A percentile compares a stretch with the other conserved stretches of the same genome.
Conservation (phyloP, 2,329 filamentous ascomycete species). For the Hysterium pulicare region DNA sequence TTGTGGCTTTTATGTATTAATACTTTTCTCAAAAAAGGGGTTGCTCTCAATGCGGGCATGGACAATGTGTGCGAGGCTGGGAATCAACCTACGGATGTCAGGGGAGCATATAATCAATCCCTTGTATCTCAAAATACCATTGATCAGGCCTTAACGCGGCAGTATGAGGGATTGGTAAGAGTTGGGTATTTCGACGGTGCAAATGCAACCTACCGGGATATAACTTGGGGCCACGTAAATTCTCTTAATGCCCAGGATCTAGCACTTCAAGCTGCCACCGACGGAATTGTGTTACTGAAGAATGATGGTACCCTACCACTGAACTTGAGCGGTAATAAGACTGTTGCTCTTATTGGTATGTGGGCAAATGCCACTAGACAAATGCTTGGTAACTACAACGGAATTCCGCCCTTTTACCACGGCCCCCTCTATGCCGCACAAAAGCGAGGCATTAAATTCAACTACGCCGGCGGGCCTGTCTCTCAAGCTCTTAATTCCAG, state of each 20-base stretch:
- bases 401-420: slow-evolving; percentile 54
- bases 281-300: slow-evolving; percentile 52
- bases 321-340: slow-evolving; percentile 33
- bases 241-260: slow-evolving; percentile 53
- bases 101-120: slow-evolving; percentile 14
- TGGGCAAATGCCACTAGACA: slow-evolving; percentile 55
- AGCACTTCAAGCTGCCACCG: slow-evolving; percentile 51
- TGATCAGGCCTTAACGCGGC: slow-evolving; percentile 50
- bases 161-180: slow-evolving; percentile 55
- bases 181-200: slow-evolving; percentile 56
- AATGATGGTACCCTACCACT: slow-evolving; percentile 50
- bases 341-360: slow-evolving; percentile 56
- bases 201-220: slow-evolving; percentile 45
- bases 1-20: no score
- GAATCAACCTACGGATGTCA: slow-evolving; percentile 18
- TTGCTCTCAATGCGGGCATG: slow-evolving; percentile 25
- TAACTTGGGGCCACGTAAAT: slow-evolving; percentile 56
- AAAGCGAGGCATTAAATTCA: slow-evolving; percentile 44
- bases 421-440: slow-evolving; percentile 53
- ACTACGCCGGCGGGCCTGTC: slow-evolving; percentile 7
- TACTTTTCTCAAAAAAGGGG: no score
- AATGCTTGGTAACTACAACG: slow-evolving; percentile 60
- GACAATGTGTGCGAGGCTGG: slow-evolving; percentile 20
- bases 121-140: slow-evolving; percentile 42
- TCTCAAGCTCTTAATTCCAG: background rate